Evolutionary conservation across 257 asterid species (phyloP).

Genomic region (Solanum peruvianum): DNA sequence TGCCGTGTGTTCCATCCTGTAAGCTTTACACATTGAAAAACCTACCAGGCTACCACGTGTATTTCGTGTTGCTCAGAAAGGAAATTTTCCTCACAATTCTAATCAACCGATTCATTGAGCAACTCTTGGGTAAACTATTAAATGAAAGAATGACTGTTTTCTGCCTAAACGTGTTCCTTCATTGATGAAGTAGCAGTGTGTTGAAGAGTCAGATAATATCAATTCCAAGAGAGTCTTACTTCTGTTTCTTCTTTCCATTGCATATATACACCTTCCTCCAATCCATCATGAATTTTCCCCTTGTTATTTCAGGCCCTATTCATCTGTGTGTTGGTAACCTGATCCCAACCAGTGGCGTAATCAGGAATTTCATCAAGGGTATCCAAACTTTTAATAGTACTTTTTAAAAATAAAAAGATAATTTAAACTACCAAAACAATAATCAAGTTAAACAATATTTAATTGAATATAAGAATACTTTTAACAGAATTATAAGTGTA

Average conservation of each 20-base stretch:
- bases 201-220: neutral
- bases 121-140: neutral
- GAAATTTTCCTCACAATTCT: neutral
- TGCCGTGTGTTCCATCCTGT: neutral
- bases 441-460: no score
- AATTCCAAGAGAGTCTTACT: constrained; percentile 11
- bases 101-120: neutral
- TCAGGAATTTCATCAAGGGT: no score
- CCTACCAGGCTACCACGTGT: neutral
- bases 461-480: no score
- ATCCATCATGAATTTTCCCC: constrained; percentile 62
- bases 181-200: neutral
- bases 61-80: neutral
- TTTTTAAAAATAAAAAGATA: no score
- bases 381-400: no score
- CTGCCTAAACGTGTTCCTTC: neutral
- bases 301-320: constrained; percentile 62
- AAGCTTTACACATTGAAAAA: neutral
- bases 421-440: no score
- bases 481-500: no score
- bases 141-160: neutral
- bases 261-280: constrained; percentile 73
- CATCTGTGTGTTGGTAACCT: constrained; percentile 80
- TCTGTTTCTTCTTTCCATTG: constrained; percentile 95
- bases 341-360: constrained; percentile 24